Conservation (phyloP, 139 green algal genomes). For the Desmodesmus armatus region DNA sequence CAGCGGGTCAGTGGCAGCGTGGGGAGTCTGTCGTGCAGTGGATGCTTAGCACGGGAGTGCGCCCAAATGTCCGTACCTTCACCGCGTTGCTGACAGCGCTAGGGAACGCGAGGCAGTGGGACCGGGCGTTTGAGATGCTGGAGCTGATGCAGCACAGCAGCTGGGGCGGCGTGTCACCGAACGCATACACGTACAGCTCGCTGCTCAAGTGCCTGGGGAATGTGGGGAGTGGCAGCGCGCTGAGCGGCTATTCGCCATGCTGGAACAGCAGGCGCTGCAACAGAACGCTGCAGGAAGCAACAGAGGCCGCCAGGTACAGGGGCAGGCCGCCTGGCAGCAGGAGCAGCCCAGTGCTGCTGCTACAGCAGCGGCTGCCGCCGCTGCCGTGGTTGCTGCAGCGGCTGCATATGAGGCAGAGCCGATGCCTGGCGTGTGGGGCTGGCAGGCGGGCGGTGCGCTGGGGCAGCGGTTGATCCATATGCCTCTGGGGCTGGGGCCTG, state of each 20-base stretch:
- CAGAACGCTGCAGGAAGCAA: slow-evolving; percentile 14
- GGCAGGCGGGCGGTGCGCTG: slow-evolving; percentile 26
- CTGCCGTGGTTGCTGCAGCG: not conserved
- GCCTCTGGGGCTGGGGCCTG: not conserved
- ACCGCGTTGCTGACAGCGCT: slow-evolving; percentile 85
- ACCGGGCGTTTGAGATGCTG: slow-evolving; percentile 73
- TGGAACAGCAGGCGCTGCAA: slow-evolving; percentile 79
- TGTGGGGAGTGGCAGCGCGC: slow-evolving; percentile 84
- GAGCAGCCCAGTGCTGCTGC: slow-evolving; percentile 2
- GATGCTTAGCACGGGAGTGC: slow-evolving; percentile 64
- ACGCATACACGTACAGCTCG: slow-evolving; percentile 88
- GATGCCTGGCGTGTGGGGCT: slow-evolving; percentile 33
- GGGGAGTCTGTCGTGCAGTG: slow-evolving; percentile 75
- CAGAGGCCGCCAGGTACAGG: not conserved
- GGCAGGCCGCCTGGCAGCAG: not conserved
- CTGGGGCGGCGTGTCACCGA: slow-evolving; percentile 79
- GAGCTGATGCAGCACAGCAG: slow-evolving; percentile 69
- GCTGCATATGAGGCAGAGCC: slow-evolving; percentile 13
- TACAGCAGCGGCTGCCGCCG: slow-evolving; percentile 1
- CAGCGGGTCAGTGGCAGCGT: slow-evolving; percentile 79
- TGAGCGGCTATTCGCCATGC: slow-evolving; percentile 79
- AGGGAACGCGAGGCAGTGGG: slow-evolving; percentile 79
- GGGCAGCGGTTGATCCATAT: slow-evolving; percentile 27
- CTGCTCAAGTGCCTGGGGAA: slow-evolving; percentile 78
- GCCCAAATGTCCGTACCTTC: slow-evolving; percentile 89